phyloP scores from a whole-genome alignment of 1,284 basidiomycete species.

The Stereum hirsutum region DNA sequence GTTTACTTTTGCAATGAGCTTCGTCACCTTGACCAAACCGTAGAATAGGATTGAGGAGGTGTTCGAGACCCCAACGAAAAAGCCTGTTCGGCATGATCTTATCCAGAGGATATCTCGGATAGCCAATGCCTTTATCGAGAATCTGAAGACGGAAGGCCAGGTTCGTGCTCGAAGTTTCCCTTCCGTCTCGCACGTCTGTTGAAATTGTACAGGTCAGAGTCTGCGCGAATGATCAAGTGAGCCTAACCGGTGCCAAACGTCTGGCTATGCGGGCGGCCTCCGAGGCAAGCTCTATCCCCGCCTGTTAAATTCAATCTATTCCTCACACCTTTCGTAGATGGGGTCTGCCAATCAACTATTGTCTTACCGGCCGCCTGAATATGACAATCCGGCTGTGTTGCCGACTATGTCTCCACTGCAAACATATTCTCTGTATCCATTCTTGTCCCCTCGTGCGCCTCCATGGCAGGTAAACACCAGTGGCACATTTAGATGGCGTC shows the following conservation, averaged over 20 bases:
- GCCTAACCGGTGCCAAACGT: constrained; percentile 38
- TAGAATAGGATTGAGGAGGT: constrained; percentile 44
- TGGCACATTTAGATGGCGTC: constrained; percentile 47
- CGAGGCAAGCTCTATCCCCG: constrained; percentile 29
- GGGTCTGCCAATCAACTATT: neutral
- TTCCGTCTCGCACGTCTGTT: neutral
- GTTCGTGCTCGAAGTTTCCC: constrained; percentile 22
- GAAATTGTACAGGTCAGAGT: constrained; percentile 38
- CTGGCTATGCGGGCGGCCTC: constrained; percentile 40
- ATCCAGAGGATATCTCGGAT: constrained; percentile 58
- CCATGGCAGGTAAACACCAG: constrained; percentile 37
- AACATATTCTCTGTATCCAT: constrained; percentile 56
- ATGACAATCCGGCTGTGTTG: constrained; percentile 13
- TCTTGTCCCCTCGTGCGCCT: constrained; percentile 37
- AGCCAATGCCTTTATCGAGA: constrained; percentile 52
- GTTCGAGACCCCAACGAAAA: constrained; percentile 36
- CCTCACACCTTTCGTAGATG: constrained; percentile 1
- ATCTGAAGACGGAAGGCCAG: constrained; percentile 31
- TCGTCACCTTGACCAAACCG: neutral
- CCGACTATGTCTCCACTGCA: constrained; percentile 13
- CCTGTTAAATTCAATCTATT: neutral
- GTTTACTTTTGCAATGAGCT: neutral
- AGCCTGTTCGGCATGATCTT: constrained; percentile 31
- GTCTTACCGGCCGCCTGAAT: neutral
- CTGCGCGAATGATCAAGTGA: constrained; percentile 31